Base-by-base conservation (phyloP, 2,329 filamentous ascomycete species). In the Calcarisporium arbuscula region DNA sequence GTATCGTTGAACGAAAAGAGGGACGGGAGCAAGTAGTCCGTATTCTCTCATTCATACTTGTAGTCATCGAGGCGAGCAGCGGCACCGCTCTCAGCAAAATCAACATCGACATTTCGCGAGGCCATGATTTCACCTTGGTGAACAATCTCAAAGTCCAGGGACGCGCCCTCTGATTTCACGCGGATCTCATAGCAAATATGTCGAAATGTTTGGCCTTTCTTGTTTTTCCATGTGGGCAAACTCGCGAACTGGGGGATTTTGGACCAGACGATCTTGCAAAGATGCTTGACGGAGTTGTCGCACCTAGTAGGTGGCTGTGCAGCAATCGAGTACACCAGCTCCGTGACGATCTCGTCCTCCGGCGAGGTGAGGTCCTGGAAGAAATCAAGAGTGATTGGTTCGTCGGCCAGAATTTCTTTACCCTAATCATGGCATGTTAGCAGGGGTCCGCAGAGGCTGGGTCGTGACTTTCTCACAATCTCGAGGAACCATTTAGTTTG, bases 401-500 rank as follows among this genome's bases (percentile, higher is more conserved):
- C 22, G 6, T 36, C 34, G 9, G 17, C 17, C 4, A 12, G 10
- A 1, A 45, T 31, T 3, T 15, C 27, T 6, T 44, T 32, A 5
- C 32, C 36, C 42, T 46, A 21, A 36, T 28, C 17, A 14, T 23
- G n/a, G 17, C n/a, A 6, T 11, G 19, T 26, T 12, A 23, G 16
- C 20, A 5, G 10, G 10, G 5, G 7, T 29, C 15, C 10, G 2
- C 11, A 5, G n/a, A 7, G 10, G 5, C 10, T 6, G 8, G 6
- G n/a, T 6, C 4, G 11, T 11, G 14, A 15, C n/a, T 33, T 11
- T 28, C 38, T 37, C 9, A 47, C 35, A 4, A 36, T 40, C 5
- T 30, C 27, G 3, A 58, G 21, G 27, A 57, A 60, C 58, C 58
- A 61, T 1, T 36, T 8, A 6, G 51, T 46, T 17, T 59, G 56